These are phyloP conservation scores for Myxozyma kluyveri DNA, from an alignment of 805 yeast genomes.

Conservation along the genomic window DNA sequence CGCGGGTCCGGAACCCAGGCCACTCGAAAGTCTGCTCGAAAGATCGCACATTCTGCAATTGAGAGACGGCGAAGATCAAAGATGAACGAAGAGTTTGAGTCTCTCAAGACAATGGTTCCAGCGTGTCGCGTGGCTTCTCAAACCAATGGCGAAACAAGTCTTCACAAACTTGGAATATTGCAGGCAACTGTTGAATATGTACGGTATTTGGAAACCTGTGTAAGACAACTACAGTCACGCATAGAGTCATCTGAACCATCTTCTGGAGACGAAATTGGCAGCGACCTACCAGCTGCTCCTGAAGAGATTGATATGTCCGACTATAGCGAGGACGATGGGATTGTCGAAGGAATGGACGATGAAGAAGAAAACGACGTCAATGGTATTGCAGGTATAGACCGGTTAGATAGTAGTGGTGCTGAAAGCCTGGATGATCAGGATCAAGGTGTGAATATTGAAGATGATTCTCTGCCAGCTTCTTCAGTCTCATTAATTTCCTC, in stretches of 20 bases:
- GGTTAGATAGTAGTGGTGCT: conserved; percentile 26
- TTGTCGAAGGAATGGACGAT: conserved; percentile 39
- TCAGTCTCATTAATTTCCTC: not conserved
- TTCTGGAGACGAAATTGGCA: not conserved
- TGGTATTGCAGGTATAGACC: conserved; percentile 24
- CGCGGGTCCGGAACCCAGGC: conserved; percentile 20
- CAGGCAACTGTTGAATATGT: conserved; percentile 84
- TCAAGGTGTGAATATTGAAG: not conserved
- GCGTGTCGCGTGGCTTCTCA: conserved; percentile 59
- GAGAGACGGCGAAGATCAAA: conserved; percentile 76
- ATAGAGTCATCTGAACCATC: conserved; percentile 12
- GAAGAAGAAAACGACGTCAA: conserved; percentile 40
- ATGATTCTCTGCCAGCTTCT: not conserved
- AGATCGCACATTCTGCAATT: conserved; percentile 68
- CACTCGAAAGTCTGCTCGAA: conserved; percentile 45
- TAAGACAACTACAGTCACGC: conserved; percentile 20
- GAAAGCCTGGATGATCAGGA: conserved; percentile 5
- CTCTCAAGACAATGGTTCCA: conserved; percentile 71
- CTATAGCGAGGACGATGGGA: conserved; percentile 2
- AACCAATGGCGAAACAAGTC: conserved; percentile 50
- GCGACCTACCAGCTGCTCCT: not conserved
- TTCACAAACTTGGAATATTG: conserved; percentile 76
- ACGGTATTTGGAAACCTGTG: conserved; percentile 53
- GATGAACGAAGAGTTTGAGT: conserved; percentile 80
- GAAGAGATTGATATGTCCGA: too few relatives aligned